Evolutionary conservation across 148 eudicot genomes (phyloP), one percentile per base, ranked within the genome.

Genomic region (Pharnaceum exiguum): DNA sequence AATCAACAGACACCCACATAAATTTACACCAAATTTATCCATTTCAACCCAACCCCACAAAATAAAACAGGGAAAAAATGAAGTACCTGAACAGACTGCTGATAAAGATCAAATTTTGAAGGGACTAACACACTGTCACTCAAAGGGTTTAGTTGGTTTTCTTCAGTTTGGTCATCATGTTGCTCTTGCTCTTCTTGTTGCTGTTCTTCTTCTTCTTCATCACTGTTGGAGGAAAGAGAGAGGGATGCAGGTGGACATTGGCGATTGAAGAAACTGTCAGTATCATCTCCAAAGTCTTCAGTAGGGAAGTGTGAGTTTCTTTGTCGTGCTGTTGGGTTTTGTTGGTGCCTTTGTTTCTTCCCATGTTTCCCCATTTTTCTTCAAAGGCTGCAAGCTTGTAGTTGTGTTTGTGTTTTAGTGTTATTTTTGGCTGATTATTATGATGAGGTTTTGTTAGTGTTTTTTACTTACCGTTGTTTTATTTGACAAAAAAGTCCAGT

Each of bases 1-100:
- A n/a, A n/a, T n/a, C n/a, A 27, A 54, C 28, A 65, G 3, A 54
- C 1, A 18, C 2, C n/a, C 50, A 38, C 15, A 27, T 38, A 52
- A 15, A 15, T 43, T 17, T 38, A 39, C 18, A 24, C 55, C 47
- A 16, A 24, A 6, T 18, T 21, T 16, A 17, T 23, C 7, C 10
- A 52, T 19, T 46, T 2, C 35, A 28, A 8, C 23, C 16, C 10
- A 18, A 12, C 16, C 2, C 5, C 15, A 35, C 10, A 39, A 7
- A 11, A 33, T 8, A 12, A 55, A 15, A 10, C 5, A 19, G 22
- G 2, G 7, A 0, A 0, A 35, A 31, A 17, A 4, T 28, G 18
- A 25, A 46, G n/a, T 27, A 85, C 98, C 90, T 93, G 98, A 22
- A 93, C 98, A 53, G 98, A 88, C 60, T 88, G 98, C 60, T 93